Conservation (phyloP, 768 basidiomycete genomes). For the Rhodotorula paludigena region DNA sequence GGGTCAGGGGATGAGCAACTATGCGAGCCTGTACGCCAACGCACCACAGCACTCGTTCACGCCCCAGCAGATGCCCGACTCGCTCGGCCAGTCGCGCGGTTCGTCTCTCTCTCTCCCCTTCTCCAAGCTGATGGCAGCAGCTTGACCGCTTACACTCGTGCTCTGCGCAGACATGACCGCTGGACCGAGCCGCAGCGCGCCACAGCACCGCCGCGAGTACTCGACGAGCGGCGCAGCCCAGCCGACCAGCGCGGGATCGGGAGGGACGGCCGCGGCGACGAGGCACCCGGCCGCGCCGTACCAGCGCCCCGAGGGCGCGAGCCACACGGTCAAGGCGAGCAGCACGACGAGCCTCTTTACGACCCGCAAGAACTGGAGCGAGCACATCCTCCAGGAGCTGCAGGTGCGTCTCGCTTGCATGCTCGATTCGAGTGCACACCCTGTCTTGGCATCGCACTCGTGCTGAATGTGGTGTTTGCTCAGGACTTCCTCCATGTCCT, state of each 20-base stretch:
- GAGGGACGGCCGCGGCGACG: background rate
- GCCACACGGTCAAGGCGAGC: conserved; percentile 35
- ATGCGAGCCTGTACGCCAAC: background rate
- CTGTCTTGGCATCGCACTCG: too few species aligned
- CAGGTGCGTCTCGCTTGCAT: conserved; percentile 20
- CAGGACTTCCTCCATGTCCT: conserved; percentile 82
- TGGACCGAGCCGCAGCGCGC: background rate
- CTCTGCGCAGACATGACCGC: background rate
- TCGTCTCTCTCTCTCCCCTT: background rate
- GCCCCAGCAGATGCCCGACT: background rate
- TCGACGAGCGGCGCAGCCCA: background rate
- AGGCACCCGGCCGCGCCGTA: conserved; percentile 12
- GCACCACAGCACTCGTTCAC: background rate
- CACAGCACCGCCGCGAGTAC: background rate
- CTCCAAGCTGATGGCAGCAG: too few species aligned
- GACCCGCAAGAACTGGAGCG: conserved; percentile 42
- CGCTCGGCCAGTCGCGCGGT: background rate
- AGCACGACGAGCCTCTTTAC: conserved; percentile 40
- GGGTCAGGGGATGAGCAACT: background rate
- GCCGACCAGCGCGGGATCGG: too few species aligned
- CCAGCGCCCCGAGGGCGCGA: conserved; percentile 11
- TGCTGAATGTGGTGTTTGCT: too few species aligned
- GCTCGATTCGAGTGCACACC: background rate
- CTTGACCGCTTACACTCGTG: background rate
- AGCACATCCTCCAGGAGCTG: conserved; percentile 41